Base-by-base conservation (phyloP, 2,329 filamentous ascomycete genomes). In the Rutstroemia sydowiana region DNA sequence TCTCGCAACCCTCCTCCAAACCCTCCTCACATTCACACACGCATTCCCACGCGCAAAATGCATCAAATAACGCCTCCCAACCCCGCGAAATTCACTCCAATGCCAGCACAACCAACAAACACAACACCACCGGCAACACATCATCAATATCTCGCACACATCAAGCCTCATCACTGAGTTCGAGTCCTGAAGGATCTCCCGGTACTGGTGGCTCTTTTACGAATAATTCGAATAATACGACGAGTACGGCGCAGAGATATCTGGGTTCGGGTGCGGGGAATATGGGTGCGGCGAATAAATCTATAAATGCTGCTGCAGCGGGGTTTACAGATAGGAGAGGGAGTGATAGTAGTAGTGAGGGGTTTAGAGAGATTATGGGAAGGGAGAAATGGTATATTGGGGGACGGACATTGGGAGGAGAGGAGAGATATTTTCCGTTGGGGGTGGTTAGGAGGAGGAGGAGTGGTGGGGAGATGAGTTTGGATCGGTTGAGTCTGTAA, bases 341-440 rank as follows among this genome's bases (percentile, higher is more conserved):
- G 23, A 88, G 84, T 59, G 86, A 90, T 60, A 88, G 83, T 68
- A 85, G 80, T 57, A 83, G 77, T 48, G 87, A 90, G 63, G 87
- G 86, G 1, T 90, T 90, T 66, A 74, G 85, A 48, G 86, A 90
- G 55, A 83, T 82, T 32, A 68, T 82, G 45, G 85, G 84, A 2
- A 78, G 79, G 1, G 87, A 91, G 58, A 89, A 87, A 70, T 88
- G 86, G 84, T 91, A 90, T 63, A 87, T 91, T 50, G 87, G 87
- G 20, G 87, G 87, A 6, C 73, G 85, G 63, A 90, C 86, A 26
- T 85, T 86, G 1, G 76, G 71, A 1, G 87, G 87, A n/a, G 87
- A 91, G 63, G 87, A 91, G 66, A 79, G 80, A 63, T 90, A 88
- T 70, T 91, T 90, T 68, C 88, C 88, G 71, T 71, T 91, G 41